Evolutionary conservation across 2,329 filamentous ascomycete genomes (phyloP), one percentile per base, ranked within the genome.

Genomic region (Microsporum audouinii): DNA sequence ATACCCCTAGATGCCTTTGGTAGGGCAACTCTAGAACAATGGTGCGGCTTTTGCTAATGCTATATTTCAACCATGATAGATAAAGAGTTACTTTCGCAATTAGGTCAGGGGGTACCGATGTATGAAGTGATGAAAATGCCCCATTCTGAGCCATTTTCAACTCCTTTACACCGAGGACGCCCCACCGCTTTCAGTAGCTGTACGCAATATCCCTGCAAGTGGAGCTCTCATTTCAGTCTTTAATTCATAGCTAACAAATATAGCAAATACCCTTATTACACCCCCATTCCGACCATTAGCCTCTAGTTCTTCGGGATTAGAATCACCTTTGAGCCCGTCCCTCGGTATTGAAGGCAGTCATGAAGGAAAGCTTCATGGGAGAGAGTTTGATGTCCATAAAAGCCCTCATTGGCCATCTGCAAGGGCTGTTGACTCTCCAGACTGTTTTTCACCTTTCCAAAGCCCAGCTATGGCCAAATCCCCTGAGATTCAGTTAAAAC

Each of bases 1-100:
- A 36, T 68, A n/a, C 66, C 70, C 5, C 70, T 80, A 10, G 78
- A 82, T 71, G 74, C 74, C 2, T 82, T 81, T 65, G 79, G 80
- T 82, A 65, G 6, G 51, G 7, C 12, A n/a, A 31, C 14, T 36
- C 14, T 8, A 17, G 14, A 17, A 1, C n/a, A n/a, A 34, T 29
- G 10, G 10, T 53, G 31, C 3, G n/a, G 31, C 6, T 34, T 3
- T 23, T 0, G 31, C 51, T 55, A 31, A 55, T 34, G 2, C 3
- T 8, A 55, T 14, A 34, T 23, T 36, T 36, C n/a, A 36, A 36
- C 5, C 6, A 8, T 8, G 6, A 12, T 31, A 76, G 75, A 76
- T 55, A 66, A 73, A 23, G 73, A 75, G 49, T 59, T 76, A 17
- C 65, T 76, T 17, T 71, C 73, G 14, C 72, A 73, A 38, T 62